These are phyloP conservation scores for Fusarium buxicola DNA, from an alignment of 2,329 filamentous ascomycete species.

Conservation along the genomic window DNA sequence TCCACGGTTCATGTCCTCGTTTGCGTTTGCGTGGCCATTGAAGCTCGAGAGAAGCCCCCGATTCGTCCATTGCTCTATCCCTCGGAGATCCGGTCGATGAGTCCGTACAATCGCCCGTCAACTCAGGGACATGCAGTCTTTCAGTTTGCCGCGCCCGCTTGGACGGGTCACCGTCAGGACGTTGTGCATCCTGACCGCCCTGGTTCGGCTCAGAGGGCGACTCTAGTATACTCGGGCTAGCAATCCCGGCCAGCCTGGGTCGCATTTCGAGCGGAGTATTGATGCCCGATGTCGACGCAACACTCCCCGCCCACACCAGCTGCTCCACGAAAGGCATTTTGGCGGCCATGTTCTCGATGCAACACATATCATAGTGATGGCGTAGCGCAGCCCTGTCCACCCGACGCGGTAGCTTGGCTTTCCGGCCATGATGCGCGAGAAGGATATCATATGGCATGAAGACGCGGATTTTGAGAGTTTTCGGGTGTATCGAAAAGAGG, in stretches of 20 bases:
- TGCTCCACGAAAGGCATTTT: not conserved
- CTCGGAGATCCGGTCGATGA: not conserved
- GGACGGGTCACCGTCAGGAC: not conserved
- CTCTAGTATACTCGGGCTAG: not conserved
- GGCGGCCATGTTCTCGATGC: constrained; percentile 5
- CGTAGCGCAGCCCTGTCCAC: not conserved
- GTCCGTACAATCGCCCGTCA: not conserved
- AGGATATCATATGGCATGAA: constrained; percentile 3
- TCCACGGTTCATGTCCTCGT: not conserved
- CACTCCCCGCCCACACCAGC: not conserved
- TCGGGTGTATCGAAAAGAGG: not conserved
- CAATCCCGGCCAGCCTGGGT: not conserved
- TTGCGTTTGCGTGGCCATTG: not conserved
- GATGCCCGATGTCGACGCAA: not conserved
- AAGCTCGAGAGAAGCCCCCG: not conserved
- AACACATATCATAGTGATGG: constrained; percentile 15
- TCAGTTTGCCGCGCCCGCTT: not conserved
- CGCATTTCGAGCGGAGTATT: not conserved
- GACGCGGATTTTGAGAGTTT: not conserved
- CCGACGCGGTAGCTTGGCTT: not conserved
- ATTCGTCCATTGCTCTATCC: not conserved
- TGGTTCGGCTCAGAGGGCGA: not conserved
- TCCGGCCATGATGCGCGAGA: not conserved
- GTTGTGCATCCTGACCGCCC: not conserved
- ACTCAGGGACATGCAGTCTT: not conserved